Evolutionary conservation across 2,329 filamentous ascomycete species (phyloP), one percentile per base, ranked within the genome.

Genomic region (Penicillium griseofulvum): DNA sequence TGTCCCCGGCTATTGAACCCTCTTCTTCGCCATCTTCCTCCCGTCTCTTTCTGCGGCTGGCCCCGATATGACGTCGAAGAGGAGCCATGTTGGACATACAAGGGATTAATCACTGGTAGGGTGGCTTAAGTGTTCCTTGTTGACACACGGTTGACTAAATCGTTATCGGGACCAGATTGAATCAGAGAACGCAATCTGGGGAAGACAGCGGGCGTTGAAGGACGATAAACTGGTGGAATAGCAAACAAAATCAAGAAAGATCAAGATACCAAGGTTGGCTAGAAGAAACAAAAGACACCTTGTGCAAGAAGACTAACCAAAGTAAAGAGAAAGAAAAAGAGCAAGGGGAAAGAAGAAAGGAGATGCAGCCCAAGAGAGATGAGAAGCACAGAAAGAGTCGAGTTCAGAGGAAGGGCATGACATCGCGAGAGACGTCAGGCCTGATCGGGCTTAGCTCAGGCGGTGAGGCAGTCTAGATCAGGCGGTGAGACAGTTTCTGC

Each of bases 21-120:
- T 80, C 78, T 57, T 80, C 78, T 62, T 79, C 77, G 46, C 76
- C 78, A 55, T 80, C 78, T 57, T 80, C 78, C 55, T 78, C 76
- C 55, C 70, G 69, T 57, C 75, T 71, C 64, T 74, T 70, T 57
- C 77, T 71, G 60, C 77, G 72, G 63, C 77, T 78, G 46, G 74
- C 70, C 56, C 76, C 72, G 54, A 78, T 74, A 50, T 75, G 72
- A 65, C 71, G 75, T 66, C 72, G 71, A 65, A 69, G 72, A 54
- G 71, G 71, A 65, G 73, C 75, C 77, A 80, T 80, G 58, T 11
- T 57, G 31, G 33, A 42, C 11, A 44, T 29, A 17, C 39, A 47
- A 42, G 34, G 24, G 37, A 48, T 43, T 44, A 26, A 43, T 19
- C 19, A 17, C 28, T 46, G 53, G 52, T 22, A 19, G 43, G 42